A percentile compares a stretch with the other conserved stretches of the same genome.
Conservation (phyloP, 225 moss, liverwort and hornwort genomes). For the Sphagnum contortum region DNA sequence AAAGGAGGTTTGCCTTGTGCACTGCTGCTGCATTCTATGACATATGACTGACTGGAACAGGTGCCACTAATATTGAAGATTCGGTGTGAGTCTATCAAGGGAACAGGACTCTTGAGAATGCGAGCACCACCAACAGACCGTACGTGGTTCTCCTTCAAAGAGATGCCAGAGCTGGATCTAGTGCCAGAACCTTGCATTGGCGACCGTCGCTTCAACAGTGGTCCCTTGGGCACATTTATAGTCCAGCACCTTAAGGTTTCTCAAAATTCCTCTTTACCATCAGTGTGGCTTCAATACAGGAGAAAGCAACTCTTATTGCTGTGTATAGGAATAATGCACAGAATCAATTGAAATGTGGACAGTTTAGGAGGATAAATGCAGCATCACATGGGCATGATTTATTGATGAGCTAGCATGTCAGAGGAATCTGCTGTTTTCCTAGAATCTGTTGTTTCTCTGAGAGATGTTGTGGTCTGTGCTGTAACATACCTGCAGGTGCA, state of each 20-base stretch:
- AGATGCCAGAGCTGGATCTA: conserved; percentile 71
- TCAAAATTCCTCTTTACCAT: neutral
- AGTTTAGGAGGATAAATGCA: neutral
- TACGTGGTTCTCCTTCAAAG: conserved; percentile 86
- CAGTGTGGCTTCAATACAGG: too few species aligned
- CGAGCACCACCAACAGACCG: conserved; percentile 94
- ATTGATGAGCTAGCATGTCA: too few species aligned
- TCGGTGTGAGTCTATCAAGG: conserved; percentile 63
- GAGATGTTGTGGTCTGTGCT: too few species aligned
- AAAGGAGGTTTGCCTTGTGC: too few species aligned
- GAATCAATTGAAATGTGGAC: neutral
- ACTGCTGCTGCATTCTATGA: too few species aligned
- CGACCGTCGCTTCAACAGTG: conserved; percentile 71
- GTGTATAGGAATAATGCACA: neutral
- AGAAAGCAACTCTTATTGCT: neutral
- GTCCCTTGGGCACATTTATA: conserved; percentile 65
- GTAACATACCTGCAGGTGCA: conserved; percentile 38
- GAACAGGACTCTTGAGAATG: conserved; percentile 59
- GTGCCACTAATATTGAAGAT: conserved; percentile 77
- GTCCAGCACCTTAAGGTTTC: conserved; percentile 84
- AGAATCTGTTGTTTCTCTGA: too few species aligned
- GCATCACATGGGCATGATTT: neutral
- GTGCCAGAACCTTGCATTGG: conserved; percentile 89
- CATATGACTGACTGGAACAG: conserved; percentile 23
- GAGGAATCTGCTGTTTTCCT: too few species aligned